A percentile compares a stretch with the other conserved stretches of the same genome.
Conservation (phyloP, 768 basidiomycete species). For the Daedaleopsis sinensis region DNA sequence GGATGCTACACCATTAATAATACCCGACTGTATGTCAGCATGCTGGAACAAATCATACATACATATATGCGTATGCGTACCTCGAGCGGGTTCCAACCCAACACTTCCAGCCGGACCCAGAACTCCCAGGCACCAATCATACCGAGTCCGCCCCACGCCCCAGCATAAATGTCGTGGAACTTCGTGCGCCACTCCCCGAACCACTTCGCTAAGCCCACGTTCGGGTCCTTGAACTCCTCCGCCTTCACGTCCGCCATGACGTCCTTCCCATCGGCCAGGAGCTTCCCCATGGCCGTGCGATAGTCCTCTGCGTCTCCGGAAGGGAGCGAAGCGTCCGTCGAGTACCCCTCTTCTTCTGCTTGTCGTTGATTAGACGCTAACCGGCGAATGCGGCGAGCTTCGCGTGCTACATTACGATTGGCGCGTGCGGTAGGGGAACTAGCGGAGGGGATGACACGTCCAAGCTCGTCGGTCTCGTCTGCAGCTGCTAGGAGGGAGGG, state of each 20-base stretch:
- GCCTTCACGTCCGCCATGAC: conserved; percentile 83
- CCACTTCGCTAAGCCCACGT: conserved; percentile 63
- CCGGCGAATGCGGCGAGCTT: conserved; percentile 54
- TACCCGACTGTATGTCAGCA: background rate
- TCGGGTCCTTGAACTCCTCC: conserved; percentile 82
- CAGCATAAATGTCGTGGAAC: conserved; percentile 80
- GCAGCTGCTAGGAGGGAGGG: conserved; percentile 34
- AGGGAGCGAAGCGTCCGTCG: conserved; percentile 78
- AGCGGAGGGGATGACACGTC: conserved; percentile 49
- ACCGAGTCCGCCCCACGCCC: conserved; percentile 89
- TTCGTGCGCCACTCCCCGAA: conserved; percentile 75
- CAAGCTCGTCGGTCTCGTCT: conserved; percentile 65
- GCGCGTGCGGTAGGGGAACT: conserved; percentile 48
- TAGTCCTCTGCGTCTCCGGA: conserved; percentile 74
- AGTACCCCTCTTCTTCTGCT: conserved; percentile 74
- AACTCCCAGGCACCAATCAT: conserved; percentile 93
- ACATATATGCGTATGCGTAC: conserved; percentile 45
- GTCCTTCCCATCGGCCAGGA: conserved; percentile 52
- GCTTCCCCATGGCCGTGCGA: conserved; percentile 55
- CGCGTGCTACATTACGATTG: conserved; percentile 63
- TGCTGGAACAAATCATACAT: background rate
- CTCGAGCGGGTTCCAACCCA: conserved; percentile 88
- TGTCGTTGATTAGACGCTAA: conserved; percentile 25
- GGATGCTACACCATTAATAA: conserved; percentile 41
- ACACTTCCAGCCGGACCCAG: conserved; percentile 84